These are phyloP conservation scores for Melastoma malabathricum DNA, from an alignment of 345 rosid genomes.

Conservation along the genomic window DNA sequence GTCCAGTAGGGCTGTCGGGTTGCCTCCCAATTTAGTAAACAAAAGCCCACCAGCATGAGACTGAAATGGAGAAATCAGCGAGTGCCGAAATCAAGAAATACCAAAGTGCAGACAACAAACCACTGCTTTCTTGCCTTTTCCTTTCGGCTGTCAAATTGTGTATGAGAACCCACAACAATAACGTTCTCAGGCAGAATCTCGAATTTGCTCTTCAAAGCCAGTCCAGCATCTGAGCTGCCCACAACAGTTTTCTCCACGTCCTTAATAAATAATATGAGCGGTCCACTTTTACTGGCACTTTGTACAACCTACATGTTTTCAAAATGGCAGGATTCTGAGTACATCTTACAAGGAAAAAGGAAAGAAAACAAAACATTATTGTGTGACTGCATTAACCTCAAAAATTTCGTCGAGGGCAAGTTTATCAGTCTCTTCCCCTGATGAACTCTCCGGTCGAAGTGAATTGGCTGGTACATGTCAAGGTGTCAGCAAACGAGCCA, in stretches of 20 bases:
- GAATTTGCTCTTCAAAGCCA: constrained; percentile 57
- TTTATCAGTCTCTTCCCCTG: constrained; percentile 72
- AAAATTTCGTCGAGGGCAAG: constrained; percentile 75
- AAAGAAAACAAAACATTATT: constrained; percentile 2
- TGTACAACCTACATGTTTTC: constrained; percentile 43
- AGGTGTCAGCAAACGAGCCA: background rate
- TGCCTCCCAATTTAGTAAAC: constrained; percentile 90
- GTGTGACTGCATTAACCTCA: constrained; percentile 34
- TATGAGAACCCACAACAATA: constrained; percentile 83
- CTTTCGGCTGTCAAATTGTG: constrained; percentile 81
- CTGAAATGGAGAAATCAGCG: constrained; percentile 26
- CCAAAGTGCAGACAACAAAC: too few species aligned
- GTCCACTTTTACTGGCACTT: constrained; percentile 54
- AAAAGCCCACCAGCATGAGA: constrained; percentile 87
- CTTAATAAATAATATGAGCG: constrained; percentile 75
- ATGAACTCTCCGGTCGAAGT: constrained; percentile 65
- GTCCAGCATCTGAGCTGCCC: constrained; percentile 59
- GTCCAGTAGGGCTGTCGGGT: constrained; percentile 81
- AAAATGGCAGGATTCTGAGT: constrained; percentile 6
- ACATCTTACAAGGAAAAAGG: background rate
- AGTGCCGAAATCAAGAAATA: too few species aligned
- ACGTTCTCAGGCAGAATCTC: constrained; percentile 66
- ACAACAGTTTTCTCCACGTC: constrained; percentile 78
- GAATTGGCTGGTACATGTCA: constrained; percentile 42
- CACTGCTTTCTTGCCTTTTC: constrained; percentile 52